Evolutionary conservation across 2,329 filamentous ascomycete species (phyloP).

Genomic region (Beauveria caledonica): DNA sequence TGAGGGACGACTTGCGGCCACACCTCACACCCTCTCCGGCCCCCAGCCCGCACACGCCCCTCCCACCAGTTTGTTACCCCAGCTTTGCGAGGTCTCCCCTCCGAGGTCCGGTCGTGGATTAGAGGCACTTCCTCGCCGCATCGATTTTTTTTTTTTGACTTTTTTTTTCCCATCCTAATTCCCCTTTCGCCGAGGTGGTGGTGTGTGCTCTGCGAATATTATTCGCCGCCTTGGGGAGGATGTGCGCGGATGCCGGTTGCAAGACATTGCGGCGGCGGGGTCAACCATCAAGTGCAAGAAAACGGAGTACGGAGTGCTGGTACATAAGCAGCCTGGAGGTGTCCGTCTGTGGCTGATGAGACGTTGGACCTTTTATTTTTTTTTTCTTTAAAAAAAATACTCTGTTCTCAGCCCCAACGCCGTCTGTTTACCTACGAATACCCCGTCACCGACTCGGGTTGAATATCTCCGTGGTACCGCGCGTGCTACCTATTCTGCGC

Average conservation of each 20-base stretch:
- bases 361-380: neutral
- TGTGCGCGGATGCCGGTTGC: neutral
- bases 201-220: neutral
- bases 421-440: neutral
- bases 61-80: neutral
- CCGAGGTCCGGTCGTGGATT: neutral
- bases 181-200: neutral
- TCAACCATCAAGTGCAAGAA: neutral
- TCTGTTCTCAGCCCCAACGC: neutral
- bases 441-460: neutral
- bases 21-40: neutral
- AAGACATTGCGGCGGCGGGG: neutral
- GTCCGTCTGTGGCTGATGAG: neutral
- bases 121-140: neutral
- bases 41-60: conserved; percentile 2
- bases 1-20: neutral
- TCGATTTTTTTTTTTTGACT: neutral
- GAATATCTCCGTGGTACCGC: neutral
- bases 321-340: neutral
- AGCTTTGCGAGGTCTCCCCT: neutral
- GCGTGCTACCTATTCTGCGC: neutral
- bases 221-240: neutral
- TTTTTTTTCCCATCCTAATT: neutral
- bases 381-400: too few relatives aligned
- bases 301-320: too few relatives aligned